These are phyloP conservation scores for Rhamnella rubrinervis DNA, from an alignment of 331 rosid genomes.

Conservation along the genomic window DNA sequence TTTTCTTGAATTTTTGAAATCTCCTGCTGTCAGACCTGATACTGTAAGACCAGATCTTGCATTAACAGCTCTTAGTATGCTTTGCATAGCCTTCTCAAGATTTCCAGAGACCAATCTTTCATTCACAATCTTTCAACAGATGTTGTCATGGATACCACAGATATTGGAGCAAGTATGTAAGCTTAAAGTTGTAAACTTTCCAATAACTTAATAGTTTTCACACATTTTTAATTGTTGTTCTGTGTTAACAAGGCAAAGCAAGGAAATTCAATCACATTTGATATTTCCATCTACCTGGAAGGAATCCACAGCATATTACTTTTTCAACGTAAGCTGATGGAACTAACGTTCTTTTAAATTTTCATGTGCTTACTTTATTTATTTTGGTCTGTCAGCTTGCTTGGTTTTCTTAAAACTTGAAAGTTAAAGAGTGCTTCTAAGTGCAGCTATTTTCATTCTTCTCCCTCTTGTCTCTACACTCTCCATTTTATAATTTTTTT, in stretches of 20 bases:
- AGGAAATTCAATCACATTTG: slow-evolving; percentile 44
- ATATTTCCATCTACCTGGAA: slow-evolving; percentile 69
- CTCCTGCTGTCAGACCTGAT: slow-evolving; percentile 41
- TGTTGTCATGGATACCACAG: slow-evolving; percentile 86
- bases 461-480: too few species aligned
- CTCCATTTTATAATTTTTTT: too few species aligned
- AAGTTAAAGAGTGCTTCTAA: background rate
- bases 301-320: slow-evolving; percentile 81
- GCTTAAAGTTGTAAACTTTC: slow-evolving; percentile 30
- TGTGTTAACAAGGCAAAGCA: slow-evolving; percentile 54
- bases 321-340: slow-evolving; percentile 62
- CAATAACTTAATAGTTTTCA: slow-evolving; percentile 13
- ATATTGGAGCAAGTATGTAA: slow-evolving; percentile 67
- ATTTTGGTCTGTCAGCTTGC: slow-evolving; percentile 18
- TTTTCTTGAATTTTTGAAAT: slow-evolving; percentile 46
- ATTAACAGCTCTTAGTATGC: slow-evolving; percentile 78
- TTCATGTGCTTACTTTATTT: slow-evolving; percentile 13
- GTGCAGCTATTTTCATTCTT: background rate
- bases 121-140: slow-evolving; percentile 58
- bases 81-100: slow-evolving; percentile 66
- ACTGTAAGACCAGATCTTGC: slow-evolving; percentile 57
- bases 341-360: slow-evolving; percentile 17
- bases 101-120: slow-evolving; percentile 68
- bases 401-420: slow-evolving; percentile 22
- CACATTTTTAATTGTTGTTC: slow-evolving; percentile 20